Base-by-base conservation (phyloP, 192 early-diverging fungal genomes). In the Podila epigama region DNA sequence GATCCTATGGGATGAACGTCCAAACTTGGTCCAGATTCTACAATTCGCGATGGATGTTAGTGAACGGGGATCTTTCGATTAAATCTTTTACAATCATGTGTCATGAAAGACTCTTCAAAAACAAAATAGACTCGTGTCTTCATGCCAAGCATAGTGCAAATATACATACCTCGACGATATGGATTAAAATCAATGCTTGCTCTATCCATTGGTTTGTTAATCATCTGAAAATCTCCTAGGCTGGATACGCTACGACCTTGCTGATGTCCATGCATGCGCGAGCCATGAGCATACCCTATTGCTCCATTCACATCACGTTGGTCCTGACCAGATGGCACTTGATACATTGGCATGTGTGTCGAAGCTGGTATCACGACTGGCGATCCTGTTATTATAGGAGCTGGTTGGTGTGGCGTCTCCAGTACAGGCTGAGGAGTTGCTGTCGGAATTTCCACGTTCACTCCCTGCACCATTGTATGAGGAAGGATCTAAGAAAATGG, bases 231-330 rank as follows among this genome's bases (percentile, higher is more conserved):
- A 37, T 75, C 70, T 22, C 70, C 48, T 2, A 75, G 18, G 31
- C 70, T 66, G 3, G 70, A 75, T 32, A 75, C 48, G 29, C 70
- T 75, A 25, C 59, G 33, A 18, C 41, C 64, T 37, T 57, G 63
- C 37, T 75, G 70, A 33, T 75, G 70, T 34, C 51, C 52, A 35
- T n/a, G n/a, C n/a, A n/a, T n/a, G n/a, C 48, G 63, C 1, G 29
- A 16, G 11, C 56, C 62, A 51, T 66, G 59, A 12, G 31, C 51
- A 22, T 40, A 51, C 7, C 16, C 51, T 41, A 20, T 13, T 16
- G 29, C 29, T 7, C 5, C 15, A 28, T 9, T n/a, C 55, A 51
- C 36, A 8, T 27, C 32, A 33, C 18, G 20, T 11, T 60, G 67
- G 1, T 44, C 50, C 8, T 36, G 34, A 25, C 22, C 36, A 22